Evolutionary conservation across 208 protist genomes (phyloP).

Genomic region (Vickermania spadyakhi): DNA sequence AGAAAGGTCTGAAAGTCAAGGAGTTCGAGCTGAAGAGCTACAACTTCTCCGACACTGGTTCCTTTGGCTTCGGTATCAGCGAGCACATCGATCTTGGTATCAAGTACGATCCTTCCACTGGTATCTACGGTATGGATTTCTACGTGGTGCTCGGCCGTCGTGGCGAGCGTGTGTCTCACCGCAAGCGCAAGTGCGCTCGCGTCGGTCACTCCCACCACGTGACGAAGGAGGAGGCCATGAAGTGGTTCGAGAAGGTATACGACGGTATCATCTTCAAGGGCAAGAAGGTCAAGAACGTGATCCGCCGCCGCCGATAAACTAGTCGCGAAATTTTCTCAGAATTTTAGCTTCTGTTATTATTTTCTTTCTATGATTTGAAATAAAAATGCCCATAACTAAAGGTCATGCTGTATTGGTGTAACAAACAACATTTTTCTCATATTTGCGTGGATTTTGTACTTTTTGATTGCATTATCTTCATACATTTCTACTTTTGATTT

Average conservation of each 20-base stretch:
- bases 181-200: constrained; percentile 65
- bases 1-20: constrained; percentile 98
- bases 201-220: constrained; percentile 94
- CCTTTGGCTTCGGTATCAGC: constrained; percentile 99
- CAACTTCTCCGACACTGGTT: constrained; percentile 96
- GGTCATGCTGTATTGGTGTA: neutral
- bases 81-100: constrained; percentile 99
- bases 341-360: constrained; percentile 1
- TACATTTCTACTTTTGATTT: too few relatives aligned
- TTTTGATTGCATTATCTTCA: constrained; percentile 2
- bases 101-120: constrained; percentile 99
- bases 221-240: constrained; percentile 96
- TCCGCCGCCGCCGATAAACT: constrained; percentile 93
- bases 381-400: neutral
- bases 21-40: constrained; percentile 97
- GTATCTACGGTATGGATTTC: constrained; percentile 98
- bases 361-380: constrained; percentile 2
- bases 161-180: constrained; percentile 93
- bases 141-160: constrained; percentile 98
- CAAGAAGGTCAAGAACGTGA: constrained; percentile 92
- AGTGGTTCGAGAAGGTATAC: constrained; percentile 99
- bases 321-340: neutral
- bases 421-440: constrained; percentile 1
- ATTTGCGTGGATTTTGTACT: neutral
- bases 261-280: constrained; percentile 94